phyloP scores from a whole-genome alignment of 495 filamentous ascomycete species.

The Neurospora sp. region DNA sequence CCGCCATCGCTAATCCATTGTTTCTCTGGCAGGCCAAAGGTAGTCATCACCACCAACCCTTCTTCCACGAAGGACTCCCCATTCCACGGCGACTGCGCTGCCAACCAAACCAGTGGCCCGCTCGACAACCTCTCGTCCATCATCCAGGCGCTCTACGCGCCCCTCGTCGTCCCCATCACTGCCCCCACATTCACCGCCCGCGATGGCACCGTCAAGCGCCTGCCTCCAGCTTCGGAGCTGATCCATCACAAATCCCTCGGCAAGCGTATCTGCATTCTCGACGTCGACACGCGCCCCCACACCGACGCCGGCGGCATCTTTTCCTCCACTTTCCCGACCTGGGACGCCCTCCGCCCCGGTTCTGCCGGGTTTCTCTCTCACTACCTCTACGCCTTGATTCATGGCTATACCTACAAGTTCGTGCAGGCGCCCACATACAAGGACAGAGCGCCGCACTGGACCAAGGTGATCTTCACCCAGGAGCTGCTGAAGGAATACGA shows the following conservation, averaged over 20 bases:
- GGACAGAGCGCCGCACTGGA: slow-evolving; percentile 36
- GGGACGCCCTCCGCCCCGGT: slow-evolving; percentile 9
- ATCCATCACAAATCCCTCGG: slow-evolving; percentile 20
- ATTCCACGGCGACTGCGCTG: not conserved
- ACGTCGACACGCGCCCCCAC: slow-evolving; percentile 30
- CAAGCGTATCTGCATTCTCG: slow-evolving; percentile 28
- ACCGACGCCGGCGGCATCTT: slow-evolving; percentile 21
- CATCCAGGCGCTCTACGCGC: slow-evolving; percentile 17
- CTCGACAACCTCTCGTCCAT: slow-evolving; percentile 11
- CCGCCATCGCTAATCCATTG: not conserved
- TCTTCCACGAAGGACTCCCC: not conserved
- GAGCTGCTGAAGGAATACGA: slow-evolving; percentile 36
- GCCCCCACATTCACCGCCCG: slow-evolving; percentile 13
- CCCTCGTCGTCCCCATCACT: slow-evolving; percentile 18
- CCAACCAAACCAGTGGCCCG: not conserved
- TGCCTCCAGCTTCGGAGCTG: slow-evolving; percentile 11
- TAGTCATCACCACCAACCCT: slow-evolving; percentile 2
- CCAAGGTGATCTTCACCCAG: slow-evolving; percentile 38
- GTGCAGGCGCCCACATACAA: slow-evolving; percentile 25
- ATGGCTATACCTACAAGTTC: slow-evolving; percentile 47
- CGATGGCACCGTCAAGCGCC: slow-evolving; percentile 15
- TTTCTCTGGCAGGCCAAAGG: slow-evolving; percentile 11
- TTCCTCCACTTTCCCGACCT: slow-evolving; percentile 8
- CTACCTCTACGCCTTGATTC: slow-evolving; percentile 37
- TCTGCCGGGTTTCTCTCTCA: slow-evolving; percentile 32